These are phyloP conservation scores for Pleurotus tuber-regium DNA, from an alignment of 768 basidiomycete genomes.

Conservation along the genomic window DNA sequence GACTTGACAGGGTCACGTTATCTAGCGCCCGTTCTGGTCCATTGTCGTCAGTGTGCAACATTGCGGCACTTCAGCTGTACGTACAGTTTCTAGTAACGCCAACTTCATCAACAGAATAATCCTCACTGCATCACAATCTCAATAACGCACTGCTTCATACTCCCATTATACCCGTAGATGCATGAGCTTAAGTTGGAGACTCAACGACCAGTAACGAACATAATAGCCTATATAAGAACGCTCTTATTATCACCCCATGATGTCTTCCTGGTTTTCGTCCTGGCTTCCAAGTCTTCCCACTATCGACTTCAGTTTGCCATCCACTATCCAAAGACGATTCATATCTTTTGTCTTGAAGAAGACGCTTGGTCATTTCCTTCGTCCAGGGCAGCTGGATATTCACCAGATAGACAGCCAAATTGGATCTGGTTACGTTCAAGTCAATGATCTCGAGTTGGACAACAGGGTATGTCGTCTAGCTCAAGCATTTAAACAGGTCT, in stretches of 20 bases:
- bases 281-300: slow-evolving; percentile 65
- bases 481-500: too few relatives aligned
- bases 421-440: slow-evolving; percentile 85
- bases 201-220: not conserved
- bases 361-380: slow-evolving; percentile 80
- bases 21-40: too few relatives aligned
- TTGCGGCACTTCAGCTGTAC: too few relatives aligned
- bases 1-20: too few relatives aligned
- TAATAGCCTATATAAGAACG: not conserved
- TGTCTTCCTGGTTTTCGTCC: slow-evolving; percentile 56
- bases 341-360: slow-evolving; percentile 86
- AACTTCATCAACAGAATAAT: too few relatives aligned
- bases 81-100: too few relatives aligned
- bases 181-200: not conserved
- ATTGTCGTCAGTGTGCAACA: too few relatives aligned
- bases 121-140: too few relatives aligned
- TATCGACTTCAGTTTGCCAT: slow-evolving; percentile 63
- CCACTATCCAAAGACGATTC: slow-evolving; percentile 82
- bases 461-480: slow-evolving; percentile 68
- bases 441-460: slow-evolving; percentile 81
- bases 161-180: not conserved
- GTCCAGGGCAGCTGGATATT: slow-evolving; percentile 85
- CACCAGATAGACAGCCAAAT: slow-evolving; percentile 90
- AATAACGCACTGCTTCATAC: not conserved
- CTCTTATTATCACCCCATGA: slow-evolving; percentile 21